Evolutionary conservation across 2,329 filamentous ascomycete genomes (phyloP).

Genomic region (Hymenoscyphus repandus): DNA sequence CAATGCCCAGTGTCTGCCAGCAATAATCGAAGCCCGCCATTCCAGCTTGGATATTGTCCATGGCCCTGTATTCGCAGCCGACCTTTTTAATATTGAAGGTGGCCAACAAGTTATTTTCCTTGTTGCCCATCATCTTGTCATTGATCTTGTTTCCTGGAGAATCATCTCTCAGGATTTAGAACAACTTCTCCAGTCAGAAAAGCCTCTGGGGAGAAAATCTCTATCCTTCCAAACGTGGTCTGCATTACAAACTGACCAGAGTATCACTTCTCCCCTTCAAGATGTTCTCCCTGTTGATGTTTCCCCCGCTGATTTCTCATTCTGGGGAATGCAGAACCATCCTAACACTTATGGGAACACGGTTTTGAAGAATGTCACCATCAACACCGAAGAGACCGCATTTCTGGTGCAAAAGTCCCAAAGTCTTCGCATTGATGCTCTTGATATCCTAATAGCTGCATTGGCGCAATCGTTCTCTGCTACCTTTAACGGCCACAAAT

Average conservation of each 20-base stretch:
- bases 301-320: too few species aligned
- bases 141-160: slow-evolving; percentile 35
- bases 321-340: too few species aligned
- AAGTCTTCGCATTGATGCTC: too few species aligned
- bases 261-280: too few species aligned
- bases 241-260: slow-evolving; percentile 30
- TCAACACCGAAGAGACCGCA: too few species aligned
- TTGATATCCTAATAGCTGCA: slow-evolving; percentile 36
- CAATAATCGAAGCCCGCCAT: slow-evolving; percentile 24
- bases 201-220: slow-evolving; percentile 7
- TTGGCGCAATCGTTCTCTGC: slow-evolving; percentile 33
- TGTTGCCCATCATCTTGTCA: slow-evolving; percentile 19
- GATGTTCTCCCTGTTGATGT: too few species aligned
- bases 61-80: slow-evolving; percentile 14
- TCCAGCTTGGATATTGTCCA: slow-evolving; percentile 27
- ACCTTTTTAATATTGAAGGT: slow-evolving; percentile 9
- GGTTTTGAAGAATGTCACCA: too few species aligned
- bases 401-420: too few species aligned
- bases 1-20: neutral
- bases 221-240: slow-evolving; percentile 36
- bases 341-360: too few species aligned
- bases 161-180: slow-evolving; percentile 34
- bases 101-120: slow-evolving; percentile 32
- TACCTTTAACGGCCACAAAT: slow-evolving; percentile 32
- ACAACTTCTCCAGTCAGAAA: slow-evolving; percentile 12